Evolutionary conservation across 768 basidiomycete species (phyloP).

Genomic region (Tulasnella sp.): DNA sequence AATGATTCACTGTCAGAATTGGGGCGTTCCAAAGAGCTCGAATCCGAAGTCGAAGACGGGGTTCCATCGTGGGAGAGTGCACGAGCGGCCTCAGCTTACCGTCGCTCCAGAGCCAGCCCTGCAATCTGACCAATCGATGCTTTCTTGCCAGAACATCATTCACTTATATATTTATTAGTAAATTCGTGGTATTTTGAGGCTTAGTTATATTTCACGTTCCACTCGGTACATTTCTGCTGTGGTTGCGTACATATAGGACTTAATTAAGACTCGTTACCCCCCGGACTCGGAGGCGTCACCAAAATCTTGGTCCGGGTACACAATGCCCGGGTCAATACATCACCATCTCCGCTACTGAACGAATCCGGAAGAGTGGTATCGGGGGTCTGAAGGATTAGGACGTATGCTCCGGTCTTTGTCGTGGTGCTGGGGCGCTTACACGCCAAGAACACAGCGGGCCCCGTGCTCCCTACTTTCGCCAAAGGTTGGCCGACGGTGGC

Average conservation of each 20-base stretch:
- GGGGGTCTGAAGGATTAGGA: neutral
- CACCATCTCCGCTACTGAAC: neutral
- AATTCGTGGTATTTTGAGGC: too few species aligned
- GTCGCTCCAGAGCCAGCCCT: neutral
- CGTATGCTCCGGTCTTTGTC: neutral
- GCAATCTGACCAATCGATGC: too few species aligned
- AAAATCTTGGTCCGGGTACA: neutral
- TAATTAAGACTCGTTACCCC: too few species aligned
- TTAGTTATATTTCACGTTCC: too few species aligned
- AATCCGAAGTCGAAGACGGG: neutral
- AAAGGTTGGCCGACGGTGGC: neutral
- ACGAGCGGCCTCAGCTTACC: neutral
- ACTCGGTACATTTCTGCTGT: too few species aligned
- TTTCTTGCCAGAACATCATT: too few species aligned
- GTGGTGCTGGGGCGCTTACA: neutral
- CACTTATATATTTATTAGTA: too few species aligned
- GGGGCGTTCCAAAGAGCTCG: neutral
- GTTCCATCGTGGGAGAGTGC: neutral
- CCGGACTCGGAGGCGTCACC: neutral
- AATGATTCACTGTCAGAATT: neutral
- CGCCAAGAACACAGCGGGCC: neutral
- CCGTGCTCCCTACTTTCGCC: neutral
- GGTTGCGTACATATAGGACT: neutral
- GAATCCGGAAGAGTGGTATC: neutral
- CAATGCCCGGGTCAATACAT: neutral